phyloP scores from a whole-genome alignment of 345 rosid genomes.

The Acer negundo region DNA sequence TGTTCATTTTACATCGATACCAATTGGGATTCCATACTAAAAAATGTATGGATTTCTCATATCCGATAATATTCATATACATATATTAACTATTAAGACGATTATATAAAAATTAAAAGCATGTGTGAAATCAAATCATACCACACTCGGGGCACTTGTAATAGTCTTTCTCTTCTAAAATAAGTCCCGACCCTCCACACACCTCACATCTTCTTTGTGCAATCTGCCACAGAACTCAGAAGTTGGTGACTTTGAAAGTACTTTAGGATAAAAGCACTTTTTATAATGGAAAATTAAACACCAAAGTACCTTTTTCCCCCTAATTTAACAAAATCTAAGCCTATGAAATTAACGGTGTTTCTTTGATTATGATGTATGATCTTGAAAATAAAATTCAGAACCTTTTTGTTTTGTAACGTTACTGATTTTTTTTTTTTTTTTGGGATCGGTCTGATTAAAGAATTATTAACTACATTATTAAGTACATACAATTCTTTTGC shows the following conservation, averaged over 20 bases:
- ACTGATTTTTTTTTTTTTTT: no score
- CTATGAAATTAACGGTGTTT: background rate
- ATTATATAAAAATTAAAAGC: no score
- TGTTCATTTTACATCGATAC: no score
- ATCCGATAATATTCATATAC: background rate
- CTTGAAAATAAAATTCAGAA: no score
- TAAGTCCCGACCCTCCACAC: constrained; percentile 79
- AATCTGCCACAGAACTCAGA: constrained; percentile 39
- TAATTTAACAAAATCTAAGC: background rate
- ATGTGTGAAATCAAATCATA: constrained; percentile 14
- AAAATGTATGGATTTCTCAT: no score
- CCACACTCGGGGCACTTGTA: constrained; percentile 70
- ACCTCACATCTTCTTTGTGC: constrained; percentile 74
- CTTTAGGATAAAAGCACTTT: background rate
- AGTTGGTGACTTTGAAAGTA: no score
- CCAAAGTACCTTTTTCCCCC: background rate
- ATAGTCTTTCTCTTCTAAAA: constrained; percentile 52
- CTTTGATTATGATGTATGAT: no score
- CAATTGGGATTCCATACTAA: no score
- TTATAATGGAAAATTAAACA: background rate
- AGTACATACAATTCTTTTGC: constrained; percentile 74
- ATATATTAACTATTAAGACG: background rate
- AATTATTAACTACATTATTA: background rate
- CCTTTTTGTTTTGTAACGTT: no score
- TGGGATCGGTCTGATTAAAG: no score